phyloP scores from a whole-genome alignment of 352 stramenopile species.

The Phytophthora gonapodyides region DNA sequence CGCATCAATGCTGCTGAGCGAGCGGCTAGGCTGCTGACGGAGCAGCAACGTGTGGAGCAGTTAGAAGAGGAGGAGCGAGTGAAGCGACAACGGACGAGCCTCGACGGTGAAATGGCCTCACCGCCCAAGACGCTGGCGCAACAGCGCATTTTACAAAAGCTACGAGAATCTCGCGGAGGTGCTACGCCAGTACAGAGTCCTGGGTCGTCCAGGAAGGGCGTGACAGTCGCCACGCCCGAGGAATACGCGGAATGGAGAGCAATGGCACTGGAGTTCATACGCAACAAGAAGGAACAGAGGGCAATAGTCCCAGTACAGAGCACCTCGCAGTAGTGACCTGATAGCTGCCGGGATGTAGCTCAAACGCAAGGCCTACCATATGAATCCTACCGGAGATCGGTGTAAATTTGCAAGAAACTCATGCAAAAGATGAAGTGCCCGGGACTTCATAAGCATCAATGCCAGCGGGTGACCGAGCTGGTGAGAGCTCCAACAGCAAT shows the following conservation, averaged over 20 bases:
- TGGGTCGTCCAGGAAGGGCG: background rate
- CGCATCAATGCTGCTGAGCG: slow-evolving; percentile 17
- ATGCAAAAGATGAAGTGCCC: too few relatives aligned
- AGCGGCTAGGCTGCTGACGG: slow-evolving; percentile 23
- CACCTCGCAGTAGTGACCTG: slow-evolving; percentile 11
- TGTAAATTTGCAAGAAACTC: too few relatives aligned
- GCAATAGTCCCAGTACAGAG: background rate
- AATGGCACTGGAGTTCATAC: slow-evolving; percentile 37
- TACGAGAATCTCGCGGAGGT: slow-evolving; percentile 18
- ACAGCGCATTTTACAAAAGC: slow-evolving; percentile 24
- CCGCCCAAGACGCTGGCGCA: slow-evolving; percentile 24
- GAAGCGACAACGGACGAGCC: slow-evolving; percentile 29
- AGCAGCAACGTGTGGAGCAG: slow-evolving; percentile 30
- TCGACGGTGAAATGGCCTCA: slow-evolving; percentile 15
- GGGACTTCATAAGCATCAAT: too few relatives aligned
- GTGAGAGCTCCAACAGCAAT: too few relatives aligned
- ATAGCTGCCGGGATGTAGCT: too few relatives aligned
- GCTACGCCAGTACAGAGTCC: slow-evolving; percentile 4
- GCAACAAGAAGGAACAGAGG: slow-evolving; percentile 29
- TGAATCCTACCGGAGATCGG: too few relatives aligned
- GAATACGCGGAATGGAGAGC: slow-evolving; percentile 43
- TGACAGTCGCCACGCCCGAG: slow-evolving; percentile 23
- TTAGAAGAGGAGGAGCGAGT: slow-evolving; percentile 34
- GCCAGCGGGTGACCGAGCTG: too few relatives aligned
- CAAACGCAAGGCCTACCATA: too few relatives aligned